Conservation (phyloP, 2,329 filamentous ascomycete genomes). For the Fusarium sp. region DNA sequence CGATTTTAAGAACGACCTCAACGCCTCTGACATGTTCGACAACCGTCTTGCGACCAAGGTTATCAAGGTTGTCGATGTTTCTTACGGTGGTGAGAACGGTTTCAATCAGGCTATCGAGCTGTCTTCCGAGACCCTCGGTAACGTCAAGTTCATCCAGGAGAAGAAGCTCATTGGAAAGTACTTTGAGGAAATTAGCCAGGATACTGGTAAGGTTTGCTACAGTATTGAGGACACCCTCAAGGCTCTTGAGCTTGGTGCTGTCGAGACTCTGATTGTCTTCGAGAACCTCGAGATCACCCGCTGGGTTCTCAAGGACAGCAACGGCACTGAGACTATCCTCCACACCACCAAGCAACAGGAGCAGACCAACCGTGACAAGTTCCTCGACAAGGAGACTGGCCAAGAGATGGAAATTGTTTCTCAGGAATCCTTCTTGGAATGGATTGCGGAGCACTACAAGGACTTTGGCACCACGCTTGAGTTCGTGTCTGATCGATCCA, state of each 20-base stretch:
- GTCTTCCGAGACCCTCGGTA: slow-evolving; percentile 93
- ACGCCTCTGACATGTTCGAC: slow-evolving; percentile 98
- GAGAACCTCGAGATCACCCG: slow-evolving; percentile 97
- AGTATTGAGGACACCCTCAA: slow-evolving; percentile 98
- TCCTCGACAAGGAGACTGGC: slow-evolving; percentile 95
- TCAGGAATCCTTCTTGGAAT: slow-evolving; percentile 95
- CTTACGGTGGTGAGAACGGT: slow-evolving; percentile 98
- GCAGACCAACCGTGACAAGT: slow-evolving; percentile 78
- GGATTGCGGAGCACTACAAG: slow-evolving; percentile 98
- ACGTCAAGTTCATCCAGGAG: slow-evolving; percentile 99
- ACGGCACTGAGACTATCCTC: slow-evolving; percentile 78
- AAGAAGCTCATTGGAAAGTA: slow-evolving; percentile 99
- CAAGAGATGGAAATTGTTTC: slow-evolving; percentile 96
- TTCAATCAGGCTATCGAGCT: slow-evolving; percentile 99
- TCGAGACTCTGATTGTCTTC: slow-evolving; percentile 94
- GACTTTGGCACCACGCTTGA: slow-evolving; percentile 96
- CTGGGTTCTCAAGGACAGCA: slow-evolving; percentile 87
- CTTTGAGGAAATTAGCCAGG: slow-evolving; percentile 98
- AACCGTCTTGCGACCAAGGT: slow-evolving; percentile 91
- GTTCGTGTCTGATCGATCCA: slow-evolving; percentile 97
- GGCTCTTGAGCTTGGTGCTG: slow-evolving; percentile 93
- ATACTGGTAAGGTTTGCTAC: slow-evolving; percentile 97
- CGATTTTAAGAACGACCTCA: slow-evolving; percentile 99
- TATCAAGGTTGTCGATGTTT: slow-evolving; percentile 99
- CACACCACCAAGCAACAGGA: slow-evolving; percentile 89